Evolutionary conservation across 1,139 yeast species (phyloP).

Genomic region (Scheffersomyces titani): DNA sequence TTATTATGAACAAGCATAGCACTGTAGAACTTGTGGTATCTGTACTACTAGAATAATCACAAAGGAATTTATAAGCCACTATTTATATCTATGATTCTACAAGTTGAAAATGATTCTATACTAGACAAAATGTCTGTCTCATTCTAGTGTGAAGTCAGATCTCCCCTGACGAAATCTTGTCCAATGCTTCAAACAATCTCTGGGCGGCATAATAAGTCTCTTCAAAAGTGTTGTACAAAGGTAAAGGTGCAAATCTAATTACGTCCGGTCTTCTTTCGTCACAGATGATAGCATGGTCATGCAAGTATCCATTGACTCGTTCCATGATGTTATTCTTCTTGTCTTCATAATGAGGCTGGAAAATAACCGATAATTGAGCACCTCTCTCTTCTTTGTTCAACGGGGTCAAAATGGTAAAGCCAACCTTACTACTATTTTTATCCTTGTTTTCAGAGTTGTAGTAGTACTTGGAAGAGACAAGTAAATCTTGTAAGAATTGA

Average conservation of each 20-base stretch:
- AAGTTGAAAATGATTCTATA: background rate
- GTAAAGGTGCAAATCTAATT: slow-evolving; percentile 79
- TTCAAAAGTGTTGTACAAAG: slow-evolving; percentile 74
- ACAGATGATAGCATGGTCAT: slow-evolving; percentile 65
- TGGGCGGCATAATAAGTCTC: slow-evolving; percentile 57
- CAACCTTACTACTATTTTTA: slow-evolving; percentile 22
- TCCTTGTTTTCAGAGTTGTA: slow-evolving; percentile 16
- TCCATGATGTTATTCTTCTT: slow-evolving; percentile 58
- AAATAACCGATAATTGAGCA: slow-evolving; percentile 74
- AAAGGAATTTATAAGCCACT: too few relatives aligned
- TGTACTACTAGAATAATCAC: background rate
- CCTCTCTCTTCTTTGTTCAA: slow-evolving; percentile 60
- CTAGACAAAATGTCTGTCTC: too few relatives aligned
- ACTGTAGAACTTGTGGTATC: background rate
- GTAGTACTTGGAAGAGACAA: slow-evolving; percentile 48
- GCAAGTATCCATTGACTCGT: slow-evolving; percentile 50
- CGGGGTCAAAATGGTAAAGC: slow-evolving; percentile 78
- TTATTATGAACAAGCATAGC: background rate
- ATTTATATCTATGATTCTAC: background rate
- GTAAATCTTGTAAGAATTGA: slow-evolving; percentile 49
- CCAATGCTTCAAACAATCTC: slow-evolving; percentile 44
- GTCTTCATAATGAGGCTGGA: slow-evolving; percentile 52
- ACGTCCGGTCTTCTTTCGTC: slow-evolving; percentile 93
- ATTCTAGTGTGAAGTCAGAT: background rate
- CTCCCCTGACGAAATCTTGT: slow-evolving; percentile 8